These are phyloP conservation scores for Fusarium sp. DNA, from an alignment of 2,329 filamentous ascomycete species.

Conservation along the genomic window DNA sequence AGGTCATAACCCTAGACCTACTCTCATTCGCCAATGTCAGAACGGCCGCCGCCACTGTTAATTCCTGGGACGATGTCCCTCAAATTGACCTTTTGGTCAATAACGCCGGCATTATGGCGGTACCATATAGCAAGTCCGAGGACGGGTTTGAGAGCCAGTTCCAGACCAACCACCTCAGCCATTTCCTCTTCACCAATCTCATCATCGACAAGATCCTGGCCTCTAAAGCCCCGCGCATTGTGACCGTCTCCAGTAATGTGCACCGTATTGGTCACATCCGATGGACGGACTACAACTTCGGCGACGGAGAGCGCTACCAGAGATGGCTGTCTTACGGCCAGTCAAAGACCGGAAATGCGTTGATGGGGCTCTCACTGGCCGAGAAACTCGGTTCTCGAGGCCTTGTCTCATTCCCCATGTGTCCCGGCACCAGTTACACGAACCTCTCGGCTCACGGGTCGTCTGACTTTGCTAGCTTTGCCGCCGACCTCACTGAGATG, in stretches of 20 bases:
- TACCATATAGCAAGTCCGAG: constrained; percentile 9
- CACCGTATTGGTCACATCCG: background rate
- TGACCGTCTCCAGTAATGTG: background rate
- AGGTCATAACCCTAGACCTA: background rate
- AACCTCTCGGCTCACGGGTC: constrained; percentile 1
- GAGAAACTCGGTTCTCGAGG: background rate
- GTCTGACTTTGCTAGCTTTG: background rate
- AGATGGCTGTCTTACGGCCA: background rate
- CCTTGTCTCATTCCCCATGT: background rate
- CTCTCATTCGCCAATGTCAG: background rate
- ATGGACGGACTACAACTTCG: background rate
- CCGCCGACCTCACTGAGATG: background rate
- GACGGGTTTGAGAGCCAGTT: constrained; percentile 35
- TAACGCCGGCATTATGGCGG: constrained; percentile 39
- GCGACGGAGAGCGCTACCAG: background rate
- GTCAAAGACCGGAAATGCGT: background rate
- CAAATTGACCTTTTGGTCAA: background rate
- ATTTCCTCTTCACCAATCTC: constrained; percentile 30
- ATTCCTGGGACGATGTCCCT: background rate
- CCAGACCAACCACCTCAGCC: constrained; percentile 30
- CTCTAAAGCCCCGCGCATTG: background rate
- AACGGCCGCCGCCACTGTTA: background rate
- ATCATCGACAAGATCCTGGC: constrained; percentile 2
- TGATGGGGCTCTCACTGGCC: background rate
- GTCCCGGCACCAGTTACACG: background rate